Evolutionary conservation across 345 rosid genomes (phyloP), one percentile per base, ranked within the genome.

Genomic region (Turritis glabra): DNA sequence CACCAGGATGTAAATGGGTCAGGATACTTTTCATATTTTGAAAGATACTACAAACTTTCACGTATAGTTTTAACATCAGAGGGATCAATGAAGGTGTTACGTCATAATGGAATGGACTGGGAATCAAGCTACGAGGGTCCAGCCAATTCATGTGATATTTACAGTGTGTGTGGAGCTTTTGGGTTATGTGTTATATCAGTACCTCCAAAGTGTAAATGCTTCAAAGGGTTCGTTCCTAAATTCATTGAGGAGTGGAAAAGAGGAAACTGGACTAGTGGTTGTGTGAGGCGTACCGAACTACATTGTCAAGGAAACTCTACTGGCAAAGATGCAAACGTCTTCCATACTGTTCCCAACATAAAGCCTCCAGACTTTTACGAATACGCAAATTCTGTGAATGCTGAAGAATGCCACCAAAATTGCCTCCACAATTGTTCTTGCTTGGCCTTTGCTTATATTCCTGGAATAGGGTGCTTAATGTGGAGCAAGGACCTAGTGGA

Each of bases 401-500:
- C 56, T n/a, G 22, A 41, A 23, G 67, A 63, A 0, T 77, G 80
- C 22, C 0, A 35, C 21, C 47, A 23, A 27, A 30, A 1, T 7
- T 77, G 76, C 58, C 64, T 63, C 18, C 18, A 18, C 10, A 77
- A 77, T 7, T 70, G 76, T 64, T 77, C 80, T 3, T 77, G 80
- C 40, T 29, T 23, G 29, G 80, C 80, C 62, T 74, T 43, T 56
- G 13, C 79, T 25, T 57, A 2, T 44, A 51, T 67, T 4, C 3
- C 2, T 10, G 80, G 67, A 10, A 76, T 59, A 21, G 81, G 81
- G 2, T 78, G 81, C 37, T 35, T 72, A 17, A 2, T 66, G 3
- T 72, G 74, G 77, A 64, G 3, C 2, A 32, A 46, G 0, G 38
- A 72, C 25, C 15, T 78, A 35, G 2, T 73, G n/a, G 77, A 67